These are phyloP conservation scores for Monotropa hypopitys DNA, from an alignment of 179 eudicot species.

Conservation along the genomic window DNA sequence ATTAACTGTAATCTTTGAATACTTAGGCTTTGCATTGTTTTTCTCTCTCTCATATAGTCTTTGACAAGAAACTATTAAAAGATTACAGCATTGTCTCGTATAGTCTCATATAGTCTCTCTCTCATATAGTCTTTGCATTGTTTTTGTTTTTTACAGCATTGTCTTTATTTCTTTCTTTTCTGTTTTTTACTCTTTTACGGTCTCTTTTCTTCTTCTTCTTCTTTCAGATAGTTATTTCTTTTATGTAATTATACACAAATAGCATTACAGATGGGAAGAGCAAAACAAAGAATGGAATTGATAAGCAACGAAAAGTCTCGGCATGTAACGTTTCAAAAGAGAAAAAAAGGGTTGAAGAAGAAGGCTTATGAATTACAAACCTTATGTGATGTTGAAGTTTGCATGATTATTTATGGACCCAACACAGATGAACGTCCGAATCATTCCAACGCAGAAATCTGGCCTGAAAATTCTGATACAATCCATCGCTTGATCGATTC, in stretches of 20 bases:
- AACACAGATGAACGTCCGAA: neutral
- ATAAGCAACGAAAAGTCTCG: conserved; percentile 12
- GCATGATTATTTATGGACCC: conserved; percentile 15
- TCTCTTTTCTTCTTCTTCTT: neutral
- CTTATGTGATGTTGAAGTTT: conserved; percentile 11
- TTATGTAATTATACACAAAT: no score
- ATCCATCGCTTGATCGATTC: conserved; percentile 5
- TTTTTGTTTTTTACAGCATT: neutral
- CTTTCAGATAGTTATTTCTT: no score
- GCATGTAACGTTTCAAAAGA: neutral
- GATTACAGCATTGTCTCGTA: no score
- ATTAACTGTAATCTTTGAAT: neutral
- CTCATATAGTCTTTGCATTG: neutral
- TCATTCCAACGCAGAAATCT: neutral
- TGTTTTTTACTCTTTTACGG: neutral
- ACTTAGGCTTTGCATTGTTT: neutral
- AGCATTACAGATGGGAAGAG: conserved; percentile 22
- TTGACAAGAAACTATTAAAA: neutral
- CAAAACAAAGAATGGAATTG: conserved; percentile 9
- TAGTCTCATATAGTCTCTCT: neutral
- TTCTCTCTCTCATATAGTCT: neutral
- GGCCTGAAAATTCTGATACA: conserved; percentile 4
- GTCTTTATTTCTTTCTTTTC: neutral
- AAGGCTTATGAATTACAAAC: conserved; percentile 14
- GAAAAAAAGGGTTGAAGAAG: conserved; percentile 15